Evolutionary conservation across 805 yeast genomes (phyloP).

Genomic region (Lipomyces starkeyi): DNA sequence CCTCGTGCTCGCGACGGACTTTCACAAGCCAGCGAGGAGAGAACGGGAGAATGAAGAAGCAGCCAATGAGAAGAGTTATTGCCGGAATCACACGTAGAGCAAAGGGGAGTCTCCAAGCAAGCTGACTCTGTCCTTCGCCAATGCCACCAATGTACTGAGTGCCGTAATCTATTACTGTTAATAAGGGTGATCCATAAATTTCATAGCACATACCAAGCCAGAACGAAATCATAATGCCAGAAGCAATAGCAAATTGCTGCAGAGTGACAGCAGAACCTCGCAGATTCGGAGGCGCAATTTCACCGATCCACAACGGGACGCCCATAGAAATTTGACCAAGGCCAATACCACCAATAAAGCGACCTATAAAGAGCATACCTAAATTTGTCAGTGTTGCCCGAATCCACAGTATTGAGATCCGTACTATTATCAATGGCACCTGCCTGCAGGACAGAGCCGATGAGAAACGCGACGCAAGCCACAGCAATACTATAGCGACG

Average conservation of each 20-base stretch:
- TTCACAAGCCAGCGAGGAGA: constrained; percentile 55
- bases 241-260: constrained; percentile 44
- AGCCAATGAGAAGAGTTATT: constrained; percentile 49
- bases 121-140: constrained; percentile 38
- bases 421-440: constrained; percentile 22
- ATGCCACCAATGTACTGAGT: constrained; percentile 54
- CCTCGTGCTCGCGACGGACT: constrained; percentile 42
- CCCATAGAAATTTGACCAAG: constrained; percentile 59
- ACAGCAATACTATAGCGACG: constrained; percentile 36
- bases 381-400: constrained; percentile 16
- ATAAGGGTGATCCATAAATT: not conserved
- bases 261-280: constrained; percentile 41
- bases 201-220: constrained; percentile 39
- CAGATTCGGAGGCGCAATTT: constrained; percentile 40
- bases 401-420: not conserved
- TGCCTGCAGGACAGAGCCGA: constrained; percentile 36
- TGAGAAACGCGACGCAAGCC: constrained; percentile 28
- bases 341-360: constrained; percentile 60
- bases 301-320: constrained; percentile 50
- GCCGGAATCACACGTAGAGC: constrained; percentile 60
- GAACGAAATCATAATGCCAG: constrained; percentile 45
- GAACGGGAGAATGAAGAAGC: constrained; percentile 52
- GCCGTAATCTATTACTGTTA: constrained; percentile 44
- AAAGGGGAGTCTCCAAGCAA: constrained; percentile 55
- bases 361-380: constrained; percentile 52